phyloP scores from a whole-genome alignment of 352 stramenopile species.

The Pythium brachiatum region DNA sequence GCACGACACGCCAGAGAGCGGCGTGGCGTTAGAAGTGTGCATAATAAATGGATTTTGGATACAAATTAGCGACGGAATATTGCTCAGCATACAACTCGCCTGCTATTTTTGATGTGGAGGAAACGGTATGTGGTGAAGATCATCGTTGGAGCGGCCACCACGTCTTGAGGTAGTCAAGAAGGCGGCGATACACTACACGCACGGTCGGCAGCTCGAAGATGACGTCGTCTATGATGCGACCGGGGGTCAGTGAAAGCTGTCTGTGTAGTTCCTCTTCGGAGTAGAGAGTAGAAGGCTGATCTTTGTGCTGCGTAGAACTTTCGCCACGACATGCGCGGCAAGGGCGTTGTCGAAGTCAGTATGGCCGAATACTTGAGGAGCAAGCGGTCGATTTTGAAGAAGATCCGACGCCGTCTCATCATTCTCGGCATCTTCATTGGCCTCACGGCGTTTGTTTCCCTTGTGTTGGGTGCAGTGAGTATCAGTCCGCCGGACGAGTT shows the following conservation, averaged over 20 bases:
- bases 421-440: conserved; percentile 55
- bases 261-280: neutral
- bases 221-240: conserved; percentile 59
- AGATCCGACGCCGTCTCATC: conserved; percentile 63
- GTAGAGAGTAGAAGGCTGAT: neutral
- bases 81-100: neutral
- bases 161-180: too few relatives aligned
- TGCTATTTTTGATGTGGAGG: conserved; percentile 5
- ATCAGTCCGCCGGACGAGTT: too few relatives aligned
- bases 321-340: conserved; percentile 53
- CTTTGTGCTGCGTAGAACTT: conserved; percentile 48
- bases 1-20: neutral
- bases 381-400: conserved; percentile 71
- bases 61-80: neutral
- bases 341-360: conserved; percentile 65
- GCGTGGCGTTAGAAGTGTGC: conserved; percentile 1
- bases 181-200: too few relatives aligned
- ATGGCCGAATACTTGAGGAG: conserved; percentile 71
- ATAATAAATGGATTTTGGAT: conserved; percentile 9
- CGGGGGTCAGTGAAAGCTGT: conserved; percentile 34
- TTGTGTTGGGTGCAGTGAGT: conserved; percentile 55
- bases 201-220: conserved; percentile 1
- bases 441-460: conserved; percentile 38
- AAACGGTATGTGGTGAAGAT: neutral
- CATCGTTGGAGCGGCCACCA: neutral